A percentile compares a stretch with the other conserved stretches of the same genome.
phyloP scores from a whole-genome alignment of 495 filamentous ascomycete genomes.

The Neurospora sp. region DNA sequence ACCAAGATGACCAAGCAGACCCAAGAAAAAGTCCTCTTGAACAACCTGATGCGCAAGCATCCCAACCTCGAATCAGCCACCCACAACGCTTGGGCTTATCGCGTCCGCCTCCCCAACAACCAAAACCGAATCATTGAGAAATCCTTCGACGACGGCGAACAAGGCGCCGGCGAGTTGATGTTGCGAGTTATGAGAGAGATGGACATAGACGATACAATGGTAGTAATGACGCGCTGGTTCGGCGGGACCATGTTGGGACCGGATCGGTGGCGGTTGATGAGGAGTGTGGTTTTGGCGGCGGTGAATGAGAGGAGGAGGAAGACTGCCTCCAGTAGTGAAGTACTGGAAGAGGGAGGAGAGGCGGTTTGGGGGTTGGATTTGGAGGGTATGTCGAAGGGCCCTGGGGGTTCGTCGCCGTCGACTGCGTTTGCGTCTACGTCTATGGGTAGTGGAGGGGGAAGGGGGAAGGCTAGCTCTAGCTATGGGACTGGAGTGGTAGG shows the following conservation, averaged over 20 bases:
- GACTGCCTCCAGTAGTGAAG: constrained; percentile 24
- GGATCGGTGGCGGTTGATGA: constrained; percentile 58
- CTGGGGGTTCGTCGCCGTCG: neutral
- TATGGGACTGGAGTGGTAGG: constrained; percentile 21
- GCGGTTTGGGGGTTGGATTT: constrained; percentile 74
- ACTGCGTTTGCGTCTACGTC: constrained; percentile 1
- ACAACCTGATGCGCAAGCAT: constrained; percentile 29
- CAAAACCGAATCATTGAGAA: constrained; percentile 54
- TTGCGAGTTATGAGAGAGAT: constrained; percentile 72
- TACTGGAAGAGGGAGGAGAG: constrained; percentile 26
- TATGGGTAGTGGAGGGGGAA: constrained; percentile 14
- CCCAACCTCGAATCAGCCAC: constrained; percentile 34
- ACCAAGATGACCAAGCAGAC: constrained; percentile 27
- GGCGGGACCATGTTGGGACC: constrained; percentile 79
- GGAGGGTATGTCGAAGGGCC: constrained; percentile 38
- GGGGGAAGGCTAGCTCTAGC: neutral
- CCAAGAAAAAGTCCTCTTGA: constrained; percentile 25
- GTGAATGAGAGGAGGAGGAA: constrained; percentile 36
- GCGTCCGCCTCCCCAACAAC: constrained; percentile 22
- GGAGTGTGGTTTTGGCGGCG: constrained; percentile 35
- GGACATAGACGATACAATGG: constrained; percentile 69
- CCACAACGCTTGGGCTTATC: constrained; percentile 48
- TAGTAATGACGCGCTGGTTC: constrained; percentile 90
- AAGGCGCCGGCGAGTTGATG: constrained; percentile 70
- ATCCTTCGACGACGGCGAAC: constrained; percentile 89